Percentiles rank a stretch among this genome's conserved stretches.
Conservation (phyloP, 2,329 filamentous ascomycete genomes). For the Emericellopsis cladophorae region DNA sequence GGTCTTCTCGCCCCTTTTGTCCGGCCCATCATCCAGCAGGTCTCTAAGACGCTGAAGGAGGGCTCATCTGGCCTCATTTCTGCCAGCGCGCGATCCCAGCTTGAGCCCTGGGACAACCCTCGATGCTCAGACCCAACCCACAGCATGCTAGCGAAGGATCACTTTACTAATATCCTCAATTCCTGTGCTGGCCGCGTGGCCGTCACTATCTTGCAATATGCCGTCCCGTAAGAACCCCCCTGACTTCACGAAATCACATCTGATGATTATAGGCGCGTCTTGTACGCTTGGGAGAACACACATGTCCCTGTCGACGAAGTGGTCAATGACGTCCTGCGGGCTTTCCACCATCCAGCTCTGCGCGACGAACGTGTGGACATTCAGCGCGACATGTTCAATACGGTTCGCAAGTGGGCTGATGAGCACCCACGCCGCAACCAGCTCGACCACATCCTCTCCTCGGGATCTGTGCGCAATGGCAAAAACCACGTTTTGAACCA, state of each 20-base stretch:
- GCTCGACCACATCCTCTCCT: slow-evolving; percentile 65
- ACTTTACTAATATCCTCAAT: slow-evolving; percentile 71
- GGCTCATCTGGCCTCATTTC: slow-evolving; percentile 63
- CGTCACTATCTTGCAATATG: slow-evolving; percentile 68
- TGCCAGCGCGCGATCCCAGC: slow-evolving; percentile 60
- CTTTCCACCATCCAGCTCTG: slow-evolving; percentile 84
- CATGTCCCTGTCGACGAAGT: slow-evolving; percentile 75
- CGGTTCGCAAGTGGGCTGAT: slow-evolving; percentile 71
- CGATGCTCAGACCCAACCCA: slow-evolving; percentile 68
- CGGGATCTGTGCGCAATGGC: slow-evolving; percentile 70
- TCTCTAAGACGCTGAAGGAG: slow-evolving; percentile 72
- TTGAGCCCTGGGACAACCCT: slow-evolving; percentile 69
- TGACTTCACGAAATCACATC: not conserved
- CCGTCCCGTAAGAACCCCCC: slow-evolving; percentile 51
- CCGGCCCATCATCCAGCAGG: slow-evolving; percentile 78
- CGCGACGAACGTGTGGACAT: slow-evolving; percentile 66
- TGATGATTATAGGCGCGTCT: slow-evolving; percentile 42
- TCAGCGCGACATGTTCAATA: slow-evolving; percentile 79
- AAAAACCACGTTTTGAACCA: slow-evolving; percentile 58
- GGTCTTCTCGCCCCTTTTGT: slow-evolving; percentile 86
- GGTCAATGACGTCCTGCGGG: slow-evolving; percentile 63
- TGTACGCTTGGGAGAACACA: slow-evolving; percentile 89
- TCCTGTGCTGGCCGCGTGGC: slow-evolving; percentile 65
- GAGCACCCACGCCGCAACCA: slow-evolving; percentile 52
- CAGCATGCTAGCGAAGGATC: slow-evolving; percentile 73